Evolutionary conservation across 1,284 basidiomycete species (phyloP).

Genomic region (Sphaerobolus stellatus): DNA sequence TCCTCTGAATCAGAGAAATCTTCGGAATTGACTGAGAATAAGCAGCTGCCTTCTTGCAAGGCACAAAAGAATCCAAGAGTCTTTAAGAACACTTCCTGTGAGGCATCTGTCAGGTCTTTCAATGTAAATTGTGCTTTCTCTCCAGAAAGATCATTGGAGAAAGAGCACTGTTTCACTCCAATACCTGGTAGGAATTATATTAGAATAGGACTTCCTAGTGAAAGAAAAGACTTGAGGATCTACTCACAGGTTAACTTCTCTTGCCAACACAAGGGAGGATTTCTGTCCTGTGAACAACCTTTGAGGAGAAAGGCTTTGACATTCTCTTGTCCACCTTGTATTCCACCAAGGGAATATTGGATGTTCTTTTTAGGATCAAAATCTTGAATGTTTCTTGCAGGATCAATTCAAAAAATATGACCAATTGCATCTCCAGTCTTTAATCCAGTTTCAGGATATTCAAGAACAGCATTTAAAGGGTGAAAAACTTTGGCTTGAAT

Average conservation of each 20-base stretch:
- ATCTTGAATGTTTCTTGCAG: too few relatives aligned
- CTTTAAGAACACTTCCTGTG: slow-evolving; percentile 20
- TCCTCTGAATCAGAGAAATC: neutral
- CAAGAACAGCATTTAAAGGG: slow-evolving; percentile 1
- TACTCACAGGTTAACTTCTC: neutral
- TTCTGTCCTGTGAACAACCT: neutral
- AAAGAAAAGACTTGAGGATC: neutral
- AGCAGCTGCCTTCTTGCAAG: slow-evolving; percentile 18
- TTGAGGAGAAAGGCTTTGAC: neutral
- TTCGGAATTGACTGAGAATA: slow-evolving; percentile 8
- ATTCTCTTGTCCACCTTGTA: neutral
- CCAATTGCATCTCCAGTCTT: neutral
- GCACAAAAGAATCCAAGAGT: slow-evolving; percentile 23
- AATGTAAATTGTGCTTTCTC: neutral
- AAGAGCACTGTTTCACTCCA: neutral
- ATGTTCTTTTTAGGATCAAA: slow-evolving; percentile 1
- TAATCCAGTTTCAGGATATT: slow-evolving; percentile 8
- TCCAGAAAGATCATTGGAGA: neutral
- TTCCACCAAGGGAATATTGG: neutral
- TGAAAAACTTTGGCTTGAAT: neutral
- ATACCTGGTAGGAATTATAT: neutral
- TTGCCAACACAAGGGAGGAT: neutral
- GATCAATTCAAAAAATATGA: neutral
- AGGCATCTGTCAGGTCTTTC: slow-evolving; percentile 8
- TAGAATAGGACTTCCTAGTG: neutral